These are phyloP conservation scores for Kalmusia sp. DNA, from an alignment of 2,329 filamentous ascomycete species.

Conservation along the genomic window DNA sequence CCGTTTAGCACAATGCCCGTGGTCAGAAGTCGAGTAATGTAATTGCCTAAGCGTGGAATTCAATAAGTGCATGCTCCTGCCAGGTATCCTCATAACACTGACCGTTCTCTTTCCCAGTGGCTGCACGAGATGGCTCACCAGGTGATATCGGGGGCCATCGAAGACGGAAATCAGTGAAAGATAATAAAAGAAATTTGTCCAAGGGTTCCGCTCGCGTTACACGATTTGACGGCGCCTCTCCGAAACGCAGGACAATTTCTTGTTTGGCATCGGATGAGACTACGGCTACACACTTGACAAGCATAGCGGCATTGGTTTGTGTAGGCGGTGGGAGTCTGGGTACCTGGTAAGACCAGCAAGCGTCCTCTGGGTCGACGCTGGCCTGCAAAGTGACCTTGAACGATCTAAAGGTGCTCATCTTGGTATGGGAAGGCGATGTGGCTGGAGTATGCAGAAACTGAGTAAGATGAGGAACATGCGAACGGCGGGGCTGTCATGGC, in stretches of 20 bases:
- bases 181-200: conserved; percentile 43
- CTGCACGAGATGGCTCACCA: conserved; percentile 21
- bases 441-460: too few species aligned
- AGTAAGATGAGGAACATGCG: too few species aligned
- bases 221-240: conserved; percentile 37
- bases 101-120: conserved; percentile 42
- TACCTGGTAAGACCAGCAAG: conserved; percentile 34
- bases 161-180: conserved; percentile 45
- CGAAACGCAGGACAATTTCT: conserved; percentile 34
- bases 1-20: conserved; percentile 46
- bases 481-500: too few species aligned
- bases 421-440: not conserved
- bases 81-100: too few species aligned
- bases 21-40: conserved; percentile 43
- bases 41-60: conserved; percentile 29
- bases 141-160: conserved; percentile 14
- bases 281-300: conserved; percentile 41
- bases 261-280: conserved; percentile 29
- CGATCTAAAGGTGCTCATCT: conserved; percentile 15
- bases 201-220: conserved; percentile 36
- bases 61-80: too few species aligned
- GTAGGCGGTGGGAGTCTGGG: conserved; percentile 29
- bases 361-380: conserved; percentile 28
- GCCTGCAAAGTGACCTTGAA: conserved; percentile 27
- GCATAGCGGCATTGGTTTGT: conserved; percentile 17